Evolutionary conservation across 257 asterid species (phyloP).

Genomic region (Fraxinus cuspidata): DNA sequence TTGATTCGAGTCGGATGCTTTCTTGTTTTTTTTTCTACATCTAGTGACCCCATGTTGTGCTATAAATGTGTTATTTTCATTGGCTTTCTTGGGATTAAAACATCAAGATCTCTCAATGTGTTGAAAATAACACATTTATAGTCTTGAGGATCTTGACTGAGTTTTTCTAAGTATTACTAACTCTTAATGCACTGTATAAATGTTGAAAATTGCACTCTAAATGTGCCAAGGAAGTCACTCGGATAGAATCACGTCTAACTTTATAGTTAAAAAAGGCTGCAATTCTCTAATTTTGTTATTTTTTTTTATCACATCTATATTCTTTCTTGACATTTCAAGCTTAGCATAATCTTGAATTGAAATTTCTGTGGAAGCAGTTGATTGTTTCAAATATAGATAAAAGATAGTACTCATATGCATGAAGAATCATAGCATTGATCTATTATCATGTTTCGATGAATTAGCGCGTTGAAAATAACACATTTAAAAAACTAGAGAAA

Average conservation of each 20-base stretch:
- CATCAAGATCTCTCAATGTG: neutral
- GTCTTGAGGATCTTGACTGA: neutral
- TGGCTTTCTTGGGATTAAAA: neutral
- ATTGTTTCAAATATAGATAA: neutral
- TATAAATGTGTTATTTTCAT: no score
- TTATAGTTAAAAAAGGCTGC: neutral
- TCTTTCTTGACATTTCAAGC: neutral
- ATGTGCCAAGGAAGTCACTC: neutral
- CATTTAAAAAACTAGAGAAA: neutral
- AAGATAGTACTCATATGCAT: neutral
- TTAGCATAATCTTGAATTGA: neutral
- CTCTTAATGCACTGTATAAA: neutral
- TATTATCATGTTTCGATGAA: neutral
- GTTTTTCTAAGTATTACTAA: neutral
- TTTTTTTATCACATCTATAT: no score
- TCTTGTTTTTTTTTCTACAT: neutral
- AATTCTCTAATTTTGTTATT: neutral
- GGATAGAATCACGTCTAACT: neutral
- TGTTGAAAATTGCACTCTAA: no score
- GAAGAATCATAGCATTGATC: neutral
- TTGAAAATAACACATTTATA: no score
- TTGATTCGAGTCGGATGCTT: neutral
- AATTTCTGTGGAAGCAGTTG: neutral
- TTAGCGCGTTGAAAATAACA: no score
- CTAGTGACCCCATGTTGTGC: neutral